phyloP scores from a whole-genome alignment of 108 stramenopile species.

The Thalassiosira profunda region DNA sequence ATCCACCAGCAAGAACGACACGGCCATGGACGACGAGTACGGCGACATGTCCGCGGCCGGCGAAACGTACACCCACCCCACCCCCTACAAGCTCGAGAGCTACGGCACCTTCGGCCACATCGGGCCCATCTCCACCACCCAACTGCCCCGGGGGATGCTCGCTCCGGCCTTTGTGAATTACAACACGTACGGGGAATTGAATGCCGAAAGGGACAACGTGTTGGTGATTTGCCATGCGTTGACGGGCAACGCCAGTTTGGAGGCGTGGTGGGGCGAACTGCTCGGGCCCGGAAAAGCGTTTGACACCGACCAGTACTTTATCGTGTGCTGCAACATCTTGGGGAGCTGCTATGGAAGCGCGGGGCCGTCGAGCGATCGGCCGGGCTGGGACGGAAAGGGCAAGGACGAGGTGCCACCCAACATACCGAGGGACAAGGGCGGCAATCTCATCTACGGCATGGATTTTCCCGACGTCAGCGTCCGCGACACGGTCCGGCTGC shows the following conservation, averaged over 20 bases:
- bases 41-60: slow-evolving; percentile 86
- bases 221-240: slow-evolving; percentile 96
- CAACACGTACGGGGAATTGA: slow-evolving; percentile 92
- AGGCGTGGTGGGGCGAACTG: slow-evolving; percentile 95
- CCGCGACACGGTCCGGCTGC: slow-evolving; percentile 88
- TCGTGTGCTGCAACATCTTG: slow-evolving; percentile 92
- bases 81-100: slow-evolving; percentile 72
- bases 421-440: slow-evolving; percentile 27
- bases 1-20: slow-evolving; percentile 12
- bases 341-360: slow-evolving; percentile 92
- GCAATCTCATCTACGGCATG: slow-evolving; percentile 65
- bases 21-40: slow-evolving; percentile 90
- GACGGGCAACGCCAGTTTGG: slow-evolving; percentile 94
- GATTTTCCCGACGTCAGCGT: slow-evolving; percentile 92
- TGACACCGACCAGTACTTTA: slow-evolving; percentile 92
- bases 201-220: slow-evolving; percentile 84
- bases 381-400: slow-evolving; percentile 22
- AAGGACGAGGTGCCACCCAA: not conserved
- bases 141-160: slow-evolving; percentile 56
- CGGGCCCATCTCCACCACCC: not conserved
- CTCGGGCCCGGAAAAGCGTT: slow-evolving; percentile 90
- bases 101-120: slow-evolving; percentile 35
- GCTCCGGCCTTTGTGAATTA: slow-evolving; percentile 85
- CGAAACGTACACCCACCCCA: slow-evolving; percentile 60
- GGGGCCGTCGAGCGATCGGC: slow-evolving; percentile 70